Conservation (phyloP, 768 basidiomycete species). For the Megacollybia marginata region DNA sequence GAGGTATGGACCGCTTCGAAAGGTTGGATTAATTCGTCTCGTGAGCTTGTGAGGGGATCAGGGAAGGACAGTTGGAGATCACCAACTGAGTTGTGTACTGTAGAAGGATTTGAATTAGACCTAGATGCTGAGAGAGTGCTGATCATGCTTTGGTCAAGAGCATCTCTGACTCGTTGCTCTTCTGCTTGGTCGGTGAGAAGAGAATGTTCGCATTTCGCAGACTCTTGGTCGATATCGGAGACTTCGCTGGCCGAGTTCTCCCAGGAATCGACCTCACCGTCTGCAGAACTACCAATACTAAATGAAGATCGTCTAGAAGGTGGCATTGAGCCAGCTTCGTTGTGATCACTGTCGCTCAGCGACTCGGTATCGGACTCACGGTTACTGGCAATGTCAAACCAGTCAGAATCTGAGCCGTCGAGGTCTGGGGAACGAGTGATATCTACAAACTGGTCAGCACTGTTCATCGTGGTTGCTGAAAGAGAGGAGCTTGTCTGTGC, state of each 20-base stretch:
- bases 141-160: conserved; percentile 76
- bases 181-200: conserved; percentile 25
- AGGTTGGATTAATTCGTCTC: conserved; percentile 52
- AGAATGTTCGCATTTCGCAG: conserved; percentile 11
- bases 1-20: conserved; percentile 39
- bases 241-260: conserved; percentile 67
- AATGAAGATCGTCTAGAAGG: conserved; percentile 63
- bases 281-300: conserved; percentile 62
- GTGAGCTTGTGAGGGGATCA: conserved; percentile 71
- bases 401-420: conserved; percentile 71
- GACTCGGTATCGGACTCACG: conserved; percentile 48
- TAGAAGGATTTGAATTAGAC: conserved; percentile 43
- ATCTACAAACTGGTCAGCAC: too few relatives aligned
- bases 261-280: conserved; percentile 70
- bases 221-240: conserved; percentile 36
- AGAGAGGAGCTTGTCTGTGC: too few relatives aligned
- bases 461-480: too few relatives aligned
- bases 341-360: conserved; percentile 65
- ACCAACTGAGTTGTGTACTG: conserved; percentile 54
- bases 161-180: conserved; percentile 65
- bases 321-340: conserved; percentile 41
- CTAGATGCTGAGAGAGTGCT: conserved; percentile 74
- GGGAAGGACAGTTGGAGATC: conserved; percentile 79
- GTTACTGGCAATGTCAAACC: conserved; percentile 71
- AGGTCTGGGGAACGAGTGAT: too few relatives aligned